Conservation (phyloP, 2,329 filamentous ascomycete genomes). For the Phialophora macrospora region DNA sequence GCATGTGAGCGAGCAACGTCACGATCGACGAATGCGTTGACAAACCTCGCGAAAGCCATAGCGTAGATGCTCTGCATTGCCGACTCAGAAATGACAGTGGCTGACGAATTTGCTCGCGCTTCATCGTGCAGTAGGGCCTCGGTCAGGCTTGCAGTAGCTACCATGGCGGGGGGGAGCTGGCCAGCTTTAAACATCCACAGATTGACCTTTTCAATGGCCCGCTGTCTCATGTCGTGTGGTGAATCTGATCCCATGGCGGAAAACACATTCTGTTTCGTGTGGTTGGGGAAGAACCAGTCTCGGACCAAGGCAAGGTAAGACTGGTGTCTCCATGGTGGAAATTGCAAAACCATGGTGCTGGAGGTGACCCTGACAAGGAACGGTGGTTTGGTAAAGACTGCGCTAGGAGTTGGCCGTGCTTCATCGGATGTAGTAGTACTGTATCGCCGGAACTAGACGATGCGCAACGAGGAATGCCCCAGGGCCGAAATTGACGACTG, state of each 20-base stretch:
- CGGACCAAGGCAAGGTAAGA: constrained; percentile 40
- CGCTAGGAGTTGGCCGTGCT: constrained; percentile 1
- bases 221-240: constrained; percentile 33
- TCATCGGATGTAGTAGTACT: background rate
- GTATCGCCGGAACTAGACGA: background rate
- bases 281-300: constrained; percentile 38
- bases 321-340: constrained; percentile 36
- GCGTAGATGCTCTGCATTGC: constrained; percentile 40
- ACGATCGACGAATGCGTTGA: constrained; percentile 40
- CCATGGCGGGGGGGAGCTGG: constrained; percentile 31
- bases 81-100: constrained; percentile 29
- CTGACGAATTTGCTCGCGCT: constrained; percentile 1
- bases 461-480: background rate
- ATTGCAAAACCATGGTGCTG: constrained; percentile 27
- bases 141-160: constrained; percentile 37
- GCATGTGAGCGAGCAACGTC: constrained; percentile 35
- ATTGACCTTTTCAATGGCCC: constrained; percentile 36
- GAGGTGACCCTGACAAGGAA: constrained; percentile 1
- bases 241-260: constrained; percentile 1
- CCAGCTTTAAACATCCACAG: constrained; percentile 38
- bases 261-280: constrained; percentile 34
- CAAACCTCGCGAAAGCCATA: constrained; percentile 40
- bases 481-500: background rate
- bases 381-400: background rate
- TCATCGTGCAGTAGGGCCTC: constrained; percentile 38